These are phyloP conservation scores for Xanthoconium stramineum DNA, from an alignment of 768 basidiomycete genomes.

Conservation along the genomic window DNA sequence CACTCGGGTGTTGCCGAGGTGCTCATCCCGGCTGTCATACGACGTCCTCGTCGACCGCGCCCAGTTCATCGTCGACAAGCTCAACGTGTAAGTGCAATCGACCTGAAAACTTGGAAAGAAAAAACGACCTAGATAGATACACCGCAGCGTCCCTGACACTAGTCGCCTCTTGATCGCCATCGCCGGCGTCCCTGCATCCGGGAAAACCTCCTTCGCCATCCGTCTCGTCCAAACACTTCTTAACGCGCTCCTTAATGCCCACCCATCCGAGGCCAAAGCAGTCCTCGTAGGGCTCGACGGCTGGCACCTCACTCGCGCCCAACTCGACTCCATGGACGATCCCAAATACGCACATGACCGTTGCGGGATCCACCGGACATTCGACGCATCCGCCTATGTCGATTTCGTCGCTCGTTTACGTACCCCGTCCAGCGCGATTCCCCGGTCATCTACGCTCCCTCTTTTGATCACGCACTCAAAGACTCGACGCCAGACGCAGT, in stretches of 20 bases:
- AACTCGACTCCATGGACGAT: constrained; percentile 74
- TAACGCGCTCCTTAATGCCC: constrained; percentile 30
- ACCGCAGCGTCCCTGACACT: constrained; percentile 12
- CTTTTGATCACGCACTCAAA: constrained; percentile 86
- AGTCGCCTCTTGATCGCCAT: constrained; percentile 63
- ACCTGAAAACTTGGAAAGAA: no score
- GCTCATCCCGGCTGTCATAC: no score
- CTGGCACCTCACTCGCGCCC: constrained; percentile 67
- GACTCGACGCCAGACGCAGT: constrained; percentile 70
- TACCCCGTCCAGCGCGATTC: neutral
- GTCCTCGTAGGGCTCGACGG: constrained; percentile 76
- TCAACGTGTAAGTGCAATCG: no score
- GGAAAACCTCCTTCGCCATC: constrained; percentile 76
- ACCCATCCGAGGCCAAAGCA: constrained; percentile 32
- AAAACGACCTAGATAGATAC: neutral
- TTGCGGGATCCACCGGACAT: constrained; percentile 90
- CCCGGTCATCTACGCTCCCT: constrained; percentile 59
- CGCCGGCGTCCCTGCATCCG: constrained; percentile 79
- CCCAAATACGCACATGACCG: constrained; percentile 74
- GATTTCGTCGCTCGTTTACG: constrained; percentile 57
- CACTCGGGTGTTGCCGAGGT: no score
- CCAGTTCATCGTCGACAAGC: constrained; percentile 32
- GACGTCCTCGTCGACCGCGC: constrained; percentile 39
- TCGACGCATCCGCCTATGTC: constrained; percentile 69
- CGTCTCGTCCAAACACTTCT: no score